Evolutionary conservation across 2,329 filamentous ascomycete genomes (phyloP).

Genomic region (Dactylellina sp.): DNA sequence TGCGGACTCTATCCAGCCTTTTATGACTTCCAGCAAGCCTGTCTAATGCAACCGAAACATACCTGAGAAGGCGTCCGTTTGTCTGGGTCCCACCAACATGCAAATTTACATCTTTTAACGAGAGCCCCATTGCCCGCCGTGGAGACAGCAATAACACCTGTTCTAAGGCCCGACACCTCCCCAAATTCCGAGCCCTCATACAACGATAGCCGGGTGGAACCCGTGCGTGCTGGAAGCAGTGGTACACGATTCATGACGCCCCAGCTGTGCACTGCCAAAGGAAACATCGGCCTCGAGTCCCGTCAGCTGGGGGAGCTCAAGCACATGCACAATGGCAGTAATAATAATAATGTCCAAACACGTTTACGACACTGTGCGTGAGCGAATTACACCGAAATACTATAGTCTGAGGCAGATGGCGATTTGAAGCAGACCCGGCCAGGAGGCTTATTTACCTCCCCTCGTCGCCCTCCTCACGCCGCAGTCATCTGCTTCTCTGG

Average conservation of each 20-base stretch:
- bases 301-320: conserved; percentile 30
- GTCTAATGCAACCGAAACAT: conserved; percentile 55
- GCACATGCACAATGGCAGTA: too few relatives aligned
- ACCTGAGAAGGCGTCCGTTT: conserved; percentile 51
- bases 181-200: conserved; percentile 43
- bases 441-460: conserved; percentile 2
- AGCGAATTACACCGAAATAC: too few relatives aligned
- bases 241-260: conserved; percentile 41
- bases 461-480: neutral
- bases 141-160: conserved; percentile 47
- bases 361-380: conserved; percentile 25
- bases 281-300: conserved; percentile 22
- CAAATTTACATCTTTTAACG: conserved; percentile 51
- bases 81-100: conserved; percentile 39
- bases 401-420: conserved; percentile 42
- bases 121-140: conserved; percentile 28
- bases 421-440: conserved; percentile 34
- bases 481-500: conserved; percentile 14
- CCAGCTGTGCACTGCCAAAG: conserved; percentile 12
- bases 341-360: conserved; percentile 28
- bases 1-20: conserved; percentile 4
- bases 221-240: conserved; percentile 31
- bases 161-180: conserved; percentile 24
- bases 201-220: conserved; percentile 51
- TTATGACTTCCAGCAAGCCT: conserved; percentile 11